Conservation (phyloP, 2,329 filamentous ascomycete species). For the Thielaviopsis euricoi region DNA sequence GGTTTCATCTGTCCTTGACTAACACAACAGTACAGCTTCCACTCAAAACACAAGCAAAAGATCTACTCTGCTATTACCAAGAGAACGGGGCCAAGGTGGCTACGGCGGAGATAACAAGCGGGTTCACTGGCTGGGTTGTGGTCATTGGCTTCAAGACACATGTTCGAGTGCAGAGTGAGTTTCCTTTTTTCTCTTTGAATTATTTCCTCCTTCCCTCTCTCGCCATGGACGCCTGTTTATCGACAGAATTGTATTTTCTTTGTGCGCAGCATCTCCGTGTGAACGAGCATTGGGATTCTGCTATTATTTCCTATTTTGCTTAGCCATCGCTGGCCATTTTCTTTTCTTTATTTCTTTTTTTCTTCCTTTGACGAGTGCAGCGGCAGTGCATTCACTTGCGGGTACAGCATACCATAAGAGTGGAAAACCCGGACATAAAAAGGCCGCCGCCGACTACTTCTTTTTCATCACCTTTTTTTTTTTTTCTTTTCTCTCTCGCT, state of each 20-base stretch:
- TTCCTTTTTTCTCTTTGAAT: not conserved
- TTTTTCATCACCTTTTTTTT: not conserved
- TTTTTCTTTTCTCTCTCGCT: not conserved
- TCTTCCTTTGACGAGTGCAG: too few relatives aligned
- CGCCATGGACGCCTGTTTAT: too few relatives aligned
- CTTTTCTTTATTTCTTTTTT: too few relatives aligned
- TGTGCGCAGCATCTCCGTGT: not conserved
- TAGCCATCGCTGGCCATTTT: not conserved
- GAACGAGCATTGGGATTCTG: not conserved
- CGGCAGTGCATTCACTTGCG: too few relatives aligned
- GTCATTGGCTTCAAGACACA: not conserved
- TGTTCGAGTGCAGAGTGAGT: slow-evolving; percentile 1
- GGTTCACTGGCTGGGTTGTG: not conserved
- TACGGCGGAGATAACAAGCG: not conserved
- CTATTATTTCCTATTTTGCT: not conserved
- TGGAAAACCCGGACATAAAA: too few relatives aligned
- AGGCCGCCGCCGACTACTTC: not conserved
- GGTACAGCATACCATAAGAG: too few relatives aligned
- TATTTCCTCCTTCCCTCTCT: too few relatives aligned
- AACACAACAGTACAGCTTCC: not conserved
- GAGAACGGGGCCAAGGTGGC: not conserved
- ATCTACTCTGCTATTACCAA: not conserved
- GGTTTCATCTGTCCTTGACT: too few relatives aligned
- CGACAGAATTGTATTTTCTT: not conserved
- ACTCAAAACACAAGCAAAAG: not conserved